Base-by-base conservation (phyloP, 495 filamentous ascomycete species). In the Patellaria atrata region DNA sequence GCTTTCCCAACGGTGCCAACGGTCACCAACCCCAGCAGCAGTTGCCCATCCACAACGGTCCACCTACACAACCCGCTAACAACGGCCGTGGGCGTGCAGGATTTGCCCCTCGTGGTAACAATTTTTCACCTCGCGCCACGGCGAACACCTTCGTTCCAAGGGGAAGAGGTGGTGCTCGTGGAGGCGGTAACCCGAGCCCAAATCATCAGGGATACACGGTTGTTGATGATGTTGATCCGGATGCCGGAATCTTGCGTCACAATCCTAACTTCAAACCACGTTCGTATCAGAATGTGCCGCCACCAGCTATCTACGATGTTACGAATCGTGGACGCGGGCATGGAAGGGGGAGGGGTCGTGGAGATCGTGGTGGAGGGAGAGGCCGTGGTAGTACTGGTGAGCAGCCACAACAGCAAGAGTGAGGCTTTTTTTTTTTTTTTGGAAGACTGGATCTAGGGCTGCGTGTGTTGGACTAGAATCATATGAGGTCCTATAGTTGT, bases 261-360 rank as follows among this genome's bases (percentile, higher is more conserved):
- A 70, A 72, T 45, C 58, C 64, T 3, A 55, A 63, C 34, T 74
- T 72, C 55, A 60, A 59, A 17, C 69, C 70, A 17, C 65, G 72
- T 45, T 62, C 57, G 35, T 92, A 89, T 48, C 63, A 64, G 22
- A 71, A 71, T 33, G 80, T 87, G 6, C 84, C 89, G 3, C 89
- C 89, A 4, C 87, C 87, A 0, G 55, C 79, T 18, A 69, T 43
- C 22, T 44, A 89, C 21, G 70, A 85, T 41, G 32, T 55, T 10
- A 55, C 58, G 15, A 56, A 73, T n/a, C 56, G 68, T 33, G 61
- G 74, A 5, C 31, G 48, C 6, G 51, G 52, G 16, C 23, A 49
- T 25, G 44, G 47, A 13, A 45, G 54, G 13, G 43, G 42, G 5
- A 43, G 51, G n/a, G 53, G 42, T 18, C n/a, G n/a, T n/a, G 29